phyloP scores from a whole-genome alignment of 129 eudicot species.

The Lonicera japonica region DNA sequence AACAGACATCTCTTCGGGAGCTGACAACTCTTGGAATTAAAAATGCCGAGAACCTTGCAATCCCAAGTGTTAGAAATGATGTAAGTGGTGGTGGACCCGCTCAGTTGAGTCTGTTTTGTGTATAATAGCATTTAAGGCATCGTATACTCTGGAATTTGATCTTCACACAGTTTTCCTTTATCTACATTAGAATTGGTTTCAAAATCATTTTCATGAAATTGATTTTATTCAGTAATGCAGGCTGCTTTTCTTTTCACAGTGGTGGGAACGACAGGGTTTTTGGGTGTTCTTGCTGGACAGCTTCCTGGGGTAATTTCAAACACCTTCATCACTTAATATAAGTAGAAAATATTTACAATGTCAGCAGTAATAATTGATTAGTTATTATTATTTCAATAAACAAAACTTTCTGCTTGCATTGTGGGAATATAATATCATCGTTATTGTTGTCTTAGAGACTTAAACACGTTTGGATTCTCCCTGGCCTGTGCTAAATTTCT shows the following conservation, averaged over 20 bases:
- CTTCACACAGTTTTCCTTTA: neutral
- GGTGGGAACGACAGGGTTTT: slow-evolving; percentile 85
- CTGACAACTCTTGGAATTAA: slow-evolving; percentile 89
- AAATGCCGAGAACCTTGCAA: slow-evolving; percentile 92
- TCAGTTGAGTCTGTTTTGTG: neutral
- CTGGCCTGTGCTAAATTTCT: no score
- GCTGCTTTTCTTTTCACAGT: slow-evolving; percentile 97
- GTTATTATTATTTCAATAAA: no score
- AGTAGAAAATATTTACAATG: no score
- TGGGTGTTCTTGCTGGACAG: slow-evolving; percentile 87
- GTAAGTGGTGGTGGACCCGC: slow-evolving; percentile 45
- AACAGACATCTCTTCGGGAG: slow-evolving; percentile 89
- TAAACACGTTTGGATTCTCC: no score
- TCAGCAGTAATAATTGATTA: no score
- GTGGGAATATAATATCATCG: no score
- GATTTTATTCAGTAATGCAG: slow-evolving; percentile 95
- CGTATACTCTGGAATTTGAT: no score
- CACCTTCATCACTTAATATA: neutral
- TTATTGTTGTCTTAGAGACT: no score
- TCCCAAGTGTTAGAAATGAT: slow-evolving; percentile 95
- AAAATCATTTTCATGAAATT: slow-evolving; percentile 35
- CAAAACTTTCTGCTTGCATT: no score
- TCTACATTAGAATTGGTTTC: neutral
- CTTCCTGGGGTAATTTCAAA: slow-evolving; percentile 90
- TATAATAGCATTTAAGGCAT: no score